These are phyloP conservation scores for Sarocladium oryzae DNA, from an alignment of 2,329 filamentous ascomycete genomes.

Conservation along the genomic window DNA sequence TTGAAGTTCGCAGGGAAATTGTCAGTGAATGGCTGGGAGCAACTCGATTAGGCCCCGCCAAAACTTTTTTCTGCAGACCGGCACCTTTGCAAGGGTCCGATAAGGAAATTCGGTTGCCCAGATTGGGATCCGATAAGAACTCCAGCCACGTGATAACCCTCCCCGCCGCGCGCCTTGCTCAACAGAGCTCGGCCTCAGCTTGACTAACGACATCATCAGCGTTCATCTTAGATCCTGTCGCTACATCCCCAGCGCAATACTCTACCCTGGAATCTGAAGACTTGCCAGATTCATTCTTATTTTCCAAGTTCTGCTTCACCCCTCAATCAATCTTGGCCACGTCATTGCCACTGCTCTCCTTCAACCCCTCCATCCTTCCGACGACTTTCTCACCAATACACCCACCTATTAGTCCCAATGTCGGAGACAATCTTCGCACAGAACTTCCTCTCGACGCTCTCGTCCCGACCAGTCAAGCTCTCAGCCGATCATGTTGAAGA, in stretches of 20 bases:
- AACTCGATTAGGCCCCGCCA: slow-evolving; percentile 23
- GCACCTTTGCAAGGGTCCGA: slow-evolving; percentile 20
- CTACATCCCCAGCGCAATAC: background rate
- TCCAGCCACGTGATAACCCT: slow-evolving; percentile 19
- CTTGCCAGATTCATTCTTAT: too few relatives aligned
- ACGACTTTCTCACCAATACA: background rate
- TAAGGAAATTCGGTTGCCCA: slow-evolving; percentile 22
- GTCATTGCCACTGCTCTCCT: background rate
- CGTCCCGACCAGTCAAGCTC: slow-evolving; percentile 72
- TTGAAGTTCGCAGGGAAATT: slow-evolving; percentile 1
- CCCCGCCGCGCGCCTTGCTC: background rate
- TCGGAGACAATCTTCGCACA: slow-evolving; percentile 82
- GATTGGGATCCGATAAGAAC: slow-evolving; percentile 23
- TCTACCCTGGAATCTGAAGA: too few relatives aligned
- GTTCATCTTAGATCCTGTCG: background rate
- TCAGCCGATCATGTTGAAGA: slow-evolving; percentile 89
- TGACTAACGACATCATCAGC: background rate
- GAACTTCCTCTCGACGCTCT: slow-evolving; percentile 72
- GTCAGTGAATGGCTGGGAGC: slow-evolving; percentile 1
- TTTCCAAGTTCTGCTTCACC: too few relatives aligned
- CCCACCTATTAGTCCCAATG: slow-evolving; percentile 41
- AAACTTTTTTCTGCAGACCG: slow-evolving; percentile 27
- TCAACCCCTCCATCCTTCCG: slow-evolving; percentile 7
- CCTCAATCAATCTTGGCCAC: background rate
- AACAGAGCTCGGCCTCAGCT: background rate